A percentile compares a stretch with the other conserved stretches of the same genome.
phyloP scores from a whole-genome alignment of 345 rosid species.

The Ailanthus altissimus region DNA sequence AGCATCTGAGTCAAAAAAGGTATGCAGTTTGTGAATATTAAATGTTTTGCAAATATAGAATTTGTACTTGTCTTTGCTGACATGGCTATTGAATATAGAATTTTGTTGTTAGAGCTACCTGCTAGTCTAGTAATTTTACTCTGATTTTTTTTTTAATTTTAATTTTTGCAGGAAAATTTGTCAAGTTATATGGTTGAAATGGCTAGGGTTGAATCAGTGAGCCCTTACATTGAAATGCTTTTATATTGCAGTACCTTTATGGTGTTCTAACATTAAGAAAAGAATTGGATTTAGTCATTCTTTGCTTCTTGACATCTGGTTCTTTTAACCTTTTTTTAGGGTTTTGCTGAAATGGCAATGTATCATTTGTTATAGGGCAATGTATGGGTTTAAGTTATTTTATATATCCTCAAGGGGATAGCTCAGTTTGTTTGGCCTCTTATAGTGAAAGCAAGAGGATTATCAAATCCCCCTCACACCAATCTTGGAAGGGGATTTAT shows the following conservation, averaged over 20 bases:
- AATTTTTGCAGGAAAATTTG: conserved; percentile 67
- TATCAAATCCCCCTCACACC: no score
- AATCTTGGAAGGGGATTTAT: no score
- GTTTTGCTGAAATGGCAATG: neutral
- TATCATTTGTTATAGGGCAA: neutral
- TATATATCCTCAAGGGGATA: no score
- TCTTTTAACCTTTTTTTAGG: neutral
- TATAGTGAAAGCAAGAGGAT: no score
- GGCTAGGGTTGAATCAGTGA: conserved; percentile 86
- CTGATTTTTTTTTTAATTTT: conserved; percentile 17
- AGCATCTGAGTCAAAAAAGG: conserved; percentile 70
- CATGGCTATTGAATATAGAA: neutral
- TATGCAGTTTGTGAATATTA: conserved; percentile 27
- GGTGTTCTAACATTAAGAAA: conserved; percentile 11
- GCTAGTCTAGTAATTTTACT: neutral
- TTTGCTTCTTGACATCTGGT: neutral
- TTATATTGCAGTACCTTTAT: conserved; percentile 21
- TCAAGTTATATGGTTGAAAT: conserved; percentile 92
- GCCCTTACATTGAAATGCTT: conserved; percentile 31
- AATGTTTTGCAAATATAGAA: neutral
- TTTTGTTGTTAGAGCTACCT: conserved; percentile 4
- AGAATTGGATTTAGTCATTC: neutral
- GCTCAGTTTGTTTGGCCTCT: no score
- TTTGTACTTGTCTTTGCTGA: neutral
- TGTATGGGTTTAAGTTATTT: neutral